Conservation (phyloP, 768 basidiomycete species). For the Sarcomyxa edulis region DNA sequence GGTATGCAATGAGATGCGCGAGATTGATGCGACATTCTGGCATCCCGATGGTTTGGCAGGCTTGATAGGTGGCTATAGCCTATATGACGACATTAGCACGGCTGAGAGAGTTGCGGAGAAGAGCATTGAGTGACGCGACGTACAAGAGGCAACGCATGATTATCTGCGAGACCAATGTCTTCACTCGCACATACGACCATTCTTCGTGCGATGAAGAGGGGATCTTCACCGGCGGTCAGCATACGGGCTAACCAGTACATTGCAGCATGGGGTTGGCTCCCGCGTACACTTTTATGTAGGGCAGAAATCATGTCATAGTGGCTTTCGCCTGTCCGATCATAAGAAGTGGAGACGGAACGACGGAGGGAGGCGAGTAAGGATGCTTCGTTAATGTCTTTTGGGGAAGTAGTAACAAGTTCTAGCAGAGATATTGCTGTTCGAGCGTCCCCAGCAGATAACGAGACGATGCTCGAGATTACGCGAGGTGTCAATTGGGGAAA, state of each 20-base stretch:
- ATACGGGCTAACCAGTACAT: conserved; percentile 88
- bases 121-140: conserved; percentile 16
- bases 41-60: conserved; percentile 73
- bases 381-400: conserved; percentile 33
- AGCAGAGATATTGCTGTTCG: conserved; percentile 74
- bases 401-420: conserved; percentile 57
- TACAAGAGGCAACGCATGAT: conserved; percentile 69
- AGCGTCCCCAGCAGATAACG: conserved; percentile 64
- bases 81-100: conserved; percentile 16
- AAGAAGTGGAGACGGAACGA: conserved; percentile 59
- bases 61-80: conserved; percentile 59
- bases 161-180: conserved; percentile 80
- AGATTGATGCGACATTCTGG: conserved; percentile 78
- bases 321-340: conserved; percentile 72
- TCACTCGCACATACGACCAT: conserved; percentile 82
- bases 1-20: conserved; percentile 71
- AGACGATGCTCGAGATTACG: conserved; percentile 42
- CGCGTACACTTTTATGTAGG: conserved; percentile 79
- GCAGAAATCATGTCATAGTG: conserved; percentile 82
- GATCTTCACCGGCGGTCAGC: conserved; percentile 78
- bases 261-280: conserved; percentile 70
- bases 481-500: conserved; percentile 41
- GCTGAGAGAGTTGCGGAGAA: neutral
- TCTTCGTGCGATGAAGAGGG: conserved; percentile 67
- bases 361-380: conserved; percentile 52